Percentiles rank a stretch among this genome's conserved stretches.
phyloP scores from a whole-genome alignment of 2,329 filamentous ascomycete genomes.

The Orbilia oligospora region DNA sequence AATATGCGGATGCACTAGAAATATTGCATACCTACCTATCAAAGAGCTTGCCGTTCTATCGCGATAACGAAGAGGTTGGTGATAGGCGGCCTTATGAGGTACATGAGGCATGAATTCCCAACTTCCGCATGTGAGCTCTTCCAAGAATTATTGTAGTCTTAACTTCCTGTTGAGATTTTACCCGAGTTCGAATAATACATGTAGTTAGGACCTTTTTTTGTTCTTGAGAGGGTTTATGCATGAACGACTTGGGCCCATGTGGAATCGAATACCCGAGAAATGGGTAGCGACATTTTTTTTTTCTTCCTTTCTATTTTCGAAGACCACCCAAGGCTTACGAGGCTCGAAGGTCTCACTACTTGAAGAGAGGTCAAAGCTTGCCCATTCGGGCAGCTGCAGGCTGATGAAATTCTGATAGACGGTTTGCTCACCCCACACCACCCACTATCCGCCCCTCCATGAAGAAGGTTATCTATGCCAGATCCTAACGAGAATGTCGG shows the following conservation, averaged over 20 bases:
- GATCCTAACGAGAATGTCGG: slow-evolving; percentile 28
- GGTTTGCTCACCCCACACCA: slow-evolving; percentile 19
- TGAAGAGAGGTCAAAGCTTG: slow-evolving; percentile 50
- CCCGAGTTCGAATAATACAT: slow-evolving; percentile 13
- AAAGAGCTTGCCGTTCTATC: slow-evolving; percentile 32
- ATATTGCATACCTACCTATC: slow-evolving; percentile 22
- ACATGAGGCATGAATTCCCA: slow-evolving; percentile 24
- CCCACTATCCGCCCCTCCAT: slow-evolving; percentile 23
- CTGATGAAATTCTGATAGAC: slow-evolving; percentile 48
- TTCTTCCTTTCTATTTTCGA: slow-evolving; percentile 34
- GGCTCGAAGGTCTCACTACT: slow-evolving; percentile 22
- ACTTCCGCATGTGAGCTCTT: slow-evolving; percentile 49
- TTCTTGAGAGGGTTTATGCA: slow-evolving; percentile 46
- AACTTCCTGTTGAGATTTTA: slow-evolving; percentile 54
- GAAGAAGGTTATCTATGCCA: slow-evolving; percentile 27
- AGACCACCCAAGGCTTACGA: slow-evolving; percentile 32
- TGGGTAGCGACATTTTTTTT: slow-evolving; percentile 49
- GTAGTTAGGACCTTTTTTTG: slow-evolving; percentile 30
- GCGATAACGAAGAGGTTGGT: slow-evolving; percentile 25
- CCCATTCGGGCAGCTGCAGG: slow-evolving; percentile 57
- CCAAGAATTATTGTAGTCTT: slow-evolving; percentile 26
- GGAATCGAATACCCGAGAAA: slow-evolving; percentile 56
- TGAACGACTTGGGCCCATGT: slow-evolving; percentile 48
- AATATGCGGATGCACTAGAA: slow-evolving; percentile 9
- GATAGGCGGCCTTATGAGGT: slow-evolving; percentile 20